Base-by-base conservation (phyloP, 1,139 yeast genomes). In the Geotrichum siamense region DNA sequence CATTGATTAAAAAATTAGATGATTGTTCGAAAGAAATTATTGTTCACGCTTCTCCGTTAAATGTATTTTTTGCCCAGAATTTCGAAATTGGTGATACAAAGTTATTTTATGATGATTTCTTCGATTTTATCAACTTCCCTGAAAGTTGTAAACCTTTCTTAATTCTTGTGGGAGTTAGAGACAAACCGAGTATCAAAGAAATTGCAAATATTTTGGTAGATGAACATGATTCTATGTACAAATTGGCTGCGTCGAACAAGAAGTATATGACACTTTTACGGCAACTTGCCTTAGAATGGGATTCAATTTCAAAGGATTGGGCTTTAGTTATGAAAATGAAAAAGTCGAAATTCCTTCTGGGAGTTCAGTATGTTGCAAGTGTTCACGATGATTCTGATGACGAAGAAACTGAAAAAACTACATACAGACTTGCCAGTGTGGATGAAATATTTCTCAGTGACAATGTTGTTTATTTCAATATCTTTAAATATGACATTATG, bases 361-460 rank as follows among this genome's bases (percentile, higher is more conserved):
- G 63, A 4, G 38, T 54, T 20, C 52, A 49, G 19, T 50, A 53
- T 42, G 32, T 25, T 34, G 42, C 36, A 10, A 39, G 32, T 2
- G 33, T 35, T 5, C 44, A 37, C 2, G 51, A 41, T 2, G 37
- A 23, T n/a, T 32, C 19, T 10, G 48, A 45, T 20, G 33, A 28
- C 8, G 38, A 29, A 9, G 41, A 35, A 16, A 40, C 29, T n/a
- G 48, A 26, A 16, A 43, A 28, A 6, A 45, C 45, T 2, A 43
- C 34, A 15, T 43, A 45, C 25, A 42, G 47, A n/a, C 55, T 64
- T 13, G 59, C 58, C 3, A 30, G 52, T 1, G 62, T 66, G 0
- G 34, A 51, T 1, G 60, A 64, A 17, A 52, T 65, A 22, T 61
- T 63, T n/a, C 54, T 67, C 40, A 64, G 63, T 12, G 70, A 67